These are phyloP conservation scores for Vitis cinerea DNA, from an alignment of 164 flowering plant species.

Conservation along the genomic window DNA sequence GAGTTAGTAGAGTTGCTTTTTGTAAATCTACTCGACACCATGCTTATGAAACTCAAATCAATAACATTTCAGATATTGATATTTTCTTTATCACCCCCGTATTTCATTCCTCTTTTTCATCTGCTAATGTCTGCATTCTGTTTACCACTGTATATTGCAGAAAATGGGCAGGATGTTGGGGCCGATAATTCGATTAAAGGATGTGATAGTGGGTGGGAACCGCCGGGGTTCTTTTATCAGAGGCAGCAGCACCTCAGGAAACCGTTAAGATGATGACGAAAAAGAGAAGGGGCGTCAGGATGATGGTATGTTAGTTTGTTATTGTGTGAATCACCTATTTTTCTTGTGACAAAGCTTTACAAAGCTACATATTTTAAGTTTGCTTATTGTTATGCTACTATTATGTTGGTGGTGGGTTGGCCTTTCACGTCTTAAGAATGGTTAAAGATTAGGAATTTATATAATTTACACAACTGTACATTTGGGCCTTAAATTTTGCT, in stretches of 20 bases:
- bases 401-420: not conserved
- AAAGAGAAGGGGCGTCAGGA: conserved; percentile 9
- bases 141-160: conserved; percentile 30
- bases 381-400: not conserved
- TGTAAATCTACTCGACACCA: too few relatives aligned
- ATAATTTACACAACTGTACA: too few relatives aligned
- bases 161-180: conserved; percentile 53
- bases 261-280: conserved; percentile 53
- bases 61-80: not conserved
- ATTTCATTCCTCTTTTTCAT: not conserved
- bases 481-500: too few relatives aligned
- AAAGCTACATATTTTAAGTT: conserved; percentile 3
- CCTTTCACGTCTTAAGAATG: not conserved
- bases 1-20: too few relatives aligned
- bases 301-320: conserved; percentile 12
- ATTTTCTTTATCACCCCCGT: not conserved
- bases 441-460: too few relatives aligned
- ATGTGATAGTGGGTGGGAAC: conserved; percentile 61
- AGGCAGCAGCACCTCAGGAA: conserved; percentile 37
- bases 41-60: too few relatives aligned
- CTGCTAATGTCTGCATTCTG: not conserved
- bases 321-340: not conserved
- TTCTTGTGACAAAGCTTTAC: conserved; percentile 4
- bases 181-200: conserved; percentile 69
- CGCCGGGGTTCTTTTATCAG: conserved; percentile 48